Evolutionary conservation across 345 rosid species (phyloP).

Genomic region (Jatropha curcas): DNA sequence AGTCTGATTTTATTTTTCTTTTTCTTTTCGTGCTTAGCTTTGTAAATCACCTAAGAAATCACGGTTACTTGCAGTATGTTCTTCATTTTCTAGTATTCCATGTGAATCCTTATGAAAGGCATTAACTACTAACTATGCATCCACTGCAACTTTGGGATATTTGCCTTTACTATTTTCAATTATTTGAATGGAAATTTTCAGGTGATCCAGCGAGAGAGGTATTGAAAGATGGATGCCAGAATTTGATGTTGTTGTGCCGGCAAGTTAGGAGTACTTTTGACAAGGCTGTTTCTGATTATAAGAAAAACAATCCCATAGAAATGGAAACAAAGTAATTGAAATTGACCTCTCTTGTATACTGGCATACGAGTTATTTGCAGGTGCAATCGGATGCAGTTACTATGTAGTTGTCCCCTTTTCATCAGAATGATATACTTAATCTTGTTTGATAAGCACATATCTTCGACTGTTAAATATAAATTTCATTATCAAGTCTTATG

Average conservation of each 20-base stretch:
- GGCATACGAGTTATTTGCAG: not conserved
- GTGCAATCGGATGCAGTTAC: not conserved
- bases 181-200: constrained; percentile 28
- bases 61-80: too few species aligned
- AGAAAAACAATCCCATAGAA: constrained; percentile 11
- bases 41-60: not conserved
- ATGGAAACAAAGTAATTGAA: constrained; percentile 18
- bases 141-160: not conserved
- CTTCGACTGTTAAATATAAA: too few species aligned
- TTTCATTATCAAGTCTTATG: not conserved
- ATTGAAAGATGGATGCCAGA: constrained; percentile 76
- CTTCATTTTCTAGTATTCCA: not conserved
- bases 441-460: too few species aligned
- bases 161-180: too few species aligned
- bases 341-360: not conserved
- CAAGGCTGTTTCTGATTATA: constrained; percentile 46
- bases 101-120: not conserved
- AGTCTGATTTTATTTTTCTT: not conserved
- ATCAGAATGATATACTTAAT: not conserved
- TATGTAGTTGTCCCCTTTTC: not conserved
- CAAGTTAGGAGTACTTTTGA: constrained; percentile 72
- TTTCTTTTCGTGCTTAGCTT: not conserved
- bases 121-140: not conserved
- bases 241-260: constrained; percentile 72
- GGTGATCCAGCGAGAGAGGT: constrained; percentile 87